Evolutionary conservation across 2,329 filamentous ascomycete species (phyloP), one percentile per base, ranked within the genome.

Genomic region (Thermothelomyces thermophilus): DNA sequence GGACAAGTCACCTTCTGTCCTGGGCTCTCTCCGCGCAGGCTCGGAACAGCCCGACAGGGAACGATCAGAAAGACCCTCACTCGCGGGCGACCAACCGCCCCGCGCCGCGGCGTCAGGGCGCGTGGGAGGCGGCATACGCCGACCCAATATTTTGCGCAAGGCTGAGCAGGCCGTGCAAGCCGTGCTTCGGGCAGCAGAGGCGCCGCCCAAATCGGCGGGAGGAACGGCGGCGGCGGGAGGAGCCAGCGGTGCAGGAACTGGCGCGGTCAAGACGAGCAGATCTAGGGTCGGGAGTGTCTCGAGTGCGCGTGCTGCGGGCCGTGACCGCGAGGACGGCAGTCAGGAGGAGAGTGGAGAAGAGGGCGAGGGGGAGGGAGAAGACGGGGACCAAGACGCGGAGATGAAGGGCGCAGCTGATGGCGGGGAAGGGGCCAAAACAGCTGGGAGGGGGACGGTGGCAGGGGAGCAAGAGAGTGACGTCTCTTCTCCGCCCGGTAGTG

Each of bases 111-210:
- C 39, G 16, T 22, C 39, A 4, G 28, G 30, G 7, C 16, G 41
- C 3, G 19, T 19, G 2, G 20, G 41, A 60, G 71, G 0, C 73
- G 43, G 33, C 13, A 46, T 82, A 1, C 66, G 78, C 16, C 68
- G 76, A 24, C 74, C 76, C 0, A 80, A 84, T 50, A 70, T 84
- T 26, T 67, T 84, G 2, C 76, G 79, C 30, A 80, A 79, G 59
- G 80, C 81, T 0, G 81, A 84, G 54, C 75, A 80, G 54, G 76
- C 76, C 3, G 73, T 81, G 77, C 55, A 56, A 54, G 76, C 76
- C 4, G 73, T 82, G 3, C 56, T 72, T 14, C 72, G 74, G 3
- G 70, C 72, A 0, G 63, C 73, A 28, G 78, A 81, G 43, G 71
- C 73, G 0, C 65, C 69, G 3, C 68, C 72, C 7, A 77, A 74